Evolutionary conservation across 768 basidiomycete genomes (phyloP).

Genomic region (Chlorophyllum brunneum): DNA sequence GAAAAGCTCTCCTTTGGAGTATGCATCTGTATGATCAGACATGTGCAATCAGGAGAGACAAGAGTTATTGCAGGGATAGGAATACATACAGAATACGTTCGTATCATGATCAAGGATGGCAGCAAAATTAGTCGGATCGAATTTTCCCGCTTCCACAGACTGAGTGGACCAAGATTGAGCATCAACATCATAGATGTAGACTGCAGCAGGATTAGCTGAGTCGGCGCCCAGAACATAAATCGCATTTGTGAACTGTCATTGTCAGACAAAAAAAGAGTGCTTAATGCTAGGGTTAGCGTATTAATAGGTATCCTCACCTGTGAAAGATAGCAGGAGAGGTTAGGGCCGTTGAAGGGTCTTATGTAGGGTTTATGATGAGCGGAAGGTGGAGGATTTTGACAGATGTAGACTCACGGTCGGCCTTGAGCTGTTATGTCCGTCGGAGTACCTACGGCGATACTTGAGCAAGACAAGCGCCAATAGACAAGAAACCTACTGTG

Average conservation of each 20-base stretch:
- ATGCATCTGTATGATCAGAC: constrained; percentile 46
- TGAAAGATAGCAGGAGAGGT: constrained; percentile 70
- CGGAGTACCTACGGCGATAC: constrained; percentile 37
- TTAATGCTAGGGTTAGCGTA: background rate
- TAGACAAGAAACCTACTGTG: constrained; percentile 10
- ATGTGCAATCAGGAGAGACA: background rate
- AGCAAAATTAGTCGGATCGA: constrained; percentile 60
- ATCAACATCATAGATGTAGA: constrained; percentile 80
- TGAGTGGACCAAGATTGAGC: constrained; percentile 80
- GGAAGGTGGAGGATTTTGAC: background rate
- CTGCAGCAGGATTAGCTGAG: constrained; percentile 54
- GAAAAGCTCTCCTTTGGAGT: constrained; percentile 62
- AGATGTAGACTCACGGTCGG: constrained; percentile 58
- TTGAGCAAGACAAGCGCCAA: constrained; percentile 5
- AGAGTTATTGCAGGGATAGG: too few relatives aligned
- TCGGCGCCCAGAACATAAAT: constrained; percentile 85
- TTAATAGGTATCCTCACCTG: constrained; percentile 35
- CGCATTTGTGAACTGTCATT: constrained; percentile 70
- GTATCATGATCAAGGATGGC: constrained; percentile 93
- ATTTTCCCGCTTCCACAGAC: constrained; percentile 43
- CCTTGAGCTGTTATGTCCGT: constrained; percentile 71
- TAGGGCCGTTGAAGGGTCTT: constrained; percentile 63
- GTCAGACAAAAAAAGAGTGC: background rate
- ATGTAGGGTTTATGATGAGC: constrained; percentile 1
- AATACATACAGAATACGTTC: constrained; percentile 73